Conservation (phyloP, 441 rosid genomes). For the Syzygium syzygioides region DNA sequence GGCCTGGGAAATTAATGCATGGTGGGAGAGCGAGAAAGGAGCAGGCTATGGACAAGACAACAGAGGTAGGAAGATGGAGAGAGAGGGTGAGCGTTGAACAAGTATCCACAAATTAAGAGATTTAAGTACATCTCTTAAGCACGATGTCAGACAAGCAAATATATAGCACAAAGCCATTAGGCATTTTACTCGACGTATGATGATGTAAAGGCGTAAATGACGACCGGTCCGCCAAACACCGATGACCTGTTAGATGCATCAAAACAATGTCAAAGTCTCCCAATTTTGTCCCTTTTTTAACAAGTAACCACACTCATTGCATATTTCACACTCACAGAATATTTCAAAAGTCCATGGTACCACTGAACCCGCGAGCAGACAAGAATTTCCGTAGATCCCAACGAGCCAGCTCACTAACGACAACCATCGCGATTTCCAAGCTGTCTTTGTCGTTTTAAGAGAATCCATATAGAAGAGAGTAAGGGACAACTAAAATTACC, state of each 20-base stretch:
- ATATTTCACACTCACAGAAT: too few relatives aligned
- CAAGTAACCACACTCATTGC: background rate
- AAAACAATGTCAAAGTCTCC: too few relatives aligned
- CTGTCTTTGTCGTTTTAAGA: background rate
- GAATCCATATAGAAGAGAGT: background rate
- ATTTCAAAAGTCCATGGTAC: background rate
- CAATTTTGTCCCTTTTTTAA: background rate
- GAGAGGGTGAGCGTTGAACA: background rate
- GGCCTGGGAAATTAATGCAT: background rate
- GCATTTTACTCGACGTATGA: background rate
- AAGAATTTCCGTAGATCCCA: background rate
- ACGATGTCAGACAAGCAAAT: background rate
- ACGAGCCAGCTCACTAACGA: background rate
- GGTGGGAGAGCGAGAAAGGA: background rate
- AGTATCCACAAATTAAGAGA: too few relatives aligned
- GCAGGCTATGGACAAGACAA: background rate
- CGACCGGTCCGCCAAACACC: background rate
- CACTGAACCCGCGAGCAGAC: background rate
- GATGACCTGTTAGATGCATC: background rate
- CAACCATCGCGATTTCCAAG: background rate
- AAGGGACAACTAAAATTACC: background rate
- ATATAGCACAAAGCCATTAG: background rate
- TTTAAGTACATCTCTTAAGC: too few relatives aligned
- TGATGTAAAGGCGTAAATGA: background rate
- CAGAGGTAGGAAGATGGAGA: background rate